Conservation (phyloP, 768 basidiomycete genomes). For the Ramaria sp. region DNA sequence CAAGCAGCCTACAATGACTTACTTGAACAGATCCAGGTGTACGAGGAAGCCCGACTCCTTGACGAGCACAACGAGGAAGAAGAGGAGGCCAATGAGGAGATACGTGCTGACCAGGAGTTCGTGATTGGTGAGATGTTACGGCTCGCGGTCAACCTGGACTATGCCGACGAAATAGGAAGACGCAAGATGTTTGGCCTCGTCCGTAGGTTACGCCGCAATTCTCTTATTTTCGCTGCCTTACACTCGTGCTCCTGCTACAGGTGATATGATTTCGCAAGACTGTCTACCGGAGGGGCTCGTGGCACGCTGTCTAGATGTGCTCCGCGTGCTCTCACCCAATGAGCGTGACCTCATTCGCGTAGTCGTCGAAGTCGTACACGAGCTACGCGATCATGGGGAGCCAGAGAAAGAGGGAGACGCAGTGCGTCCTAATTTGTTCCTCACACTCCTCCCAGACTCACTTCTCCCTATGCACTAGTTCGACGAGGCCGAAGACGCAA, state of each 20-base stretch:
- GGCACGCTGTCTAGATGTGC: constrained; percentile 70
- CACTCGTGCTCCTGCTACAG: constrained; percentile 23
- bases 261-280: constrained; percentile 71
- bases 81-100: constrained; percentile 33
- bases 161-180: constrained; percentile 84
- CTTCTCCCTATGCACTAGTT: neutral
- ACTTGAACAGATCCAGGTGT: constrained; percentile 28
- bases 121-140: constrained; percentile 74
- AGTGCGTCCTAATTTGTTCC: neutral
- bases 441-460: neutral
- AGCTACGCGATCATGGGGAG: constrained; percentile 49
- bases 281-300: constrained; percentile 59
- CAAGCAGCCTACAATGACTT: constrained; percentile 61
- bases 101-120: constrained; percentile 42
- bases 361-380: constrained; percentile 80
- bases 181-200: constrained; percentile 81
- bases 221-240: neutral
- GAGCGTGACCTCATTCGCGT: constrained; percentile 83
- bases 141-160: constrained; percentile 74
- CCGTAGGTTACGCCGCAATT: constrained; percentile 36
- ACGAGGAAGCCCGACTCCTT: constrained; percentile 20
- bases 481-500: constrained; percentile 9
- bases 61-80: constrained; percentile 32
- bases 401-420: constrained; percentile 29
- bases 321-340: constrained; percentile 55